A percentile compares a stretch with the other conserved stretches of the same genome.
These are phyloP conservation scores for Ceratocystis alfenasii DNA, from an alignment of 2,329 filamentous ascomycete species.

Conservation along the genomic window DNA sequence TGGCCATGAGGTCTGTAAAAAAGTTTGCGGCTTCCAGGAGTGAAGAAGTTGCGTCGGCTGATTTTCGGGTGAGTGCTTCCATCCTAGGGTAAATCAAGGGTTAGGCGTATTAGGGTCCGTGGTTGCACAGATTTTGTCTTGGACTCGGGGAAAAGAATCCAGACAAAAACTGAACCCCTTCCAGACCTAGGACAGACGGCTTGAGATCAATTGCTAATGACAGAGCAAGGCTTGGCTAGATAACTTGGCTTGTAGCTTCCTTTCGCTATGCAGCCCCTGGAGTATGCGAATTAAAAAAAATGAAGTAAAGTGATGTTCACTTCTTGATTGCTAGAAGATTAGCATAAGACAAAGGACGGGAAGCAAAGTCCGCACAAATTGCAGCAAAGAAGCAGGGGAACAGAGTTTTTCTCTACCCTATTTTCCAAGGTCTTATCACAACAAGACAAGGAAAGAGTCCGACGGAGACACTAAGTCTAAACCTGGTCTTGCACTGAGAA, in stretches of 20 bases:
- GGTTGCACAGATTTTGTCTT: not conserved
- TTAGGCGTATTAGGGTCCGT: not conserved
- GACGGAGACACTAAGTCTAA: not conserved
- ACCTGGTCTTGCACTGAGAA: not conserved
- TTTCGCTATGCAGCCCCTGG: too few relatives aligned
- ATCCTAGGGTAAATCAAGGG: not conserved
- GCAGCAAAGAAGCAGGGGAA: not conserved
- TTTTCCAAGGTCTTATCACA: not conserved
- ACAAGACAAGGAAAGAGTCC: not conserved
- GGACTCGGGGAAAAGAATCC: too few relatives aligned
- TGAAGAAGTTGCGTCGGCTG: constrained; percentile 2
- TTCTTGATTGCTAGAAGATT: not conserved
- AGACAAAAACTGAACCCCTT: too few relatives aligned
- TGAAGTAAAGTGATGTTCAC: not conserved
- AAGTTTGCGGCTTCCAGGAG: not conserved
- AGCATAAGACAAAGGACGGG: not conserved
- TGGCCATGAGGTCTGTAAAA: not conserved
- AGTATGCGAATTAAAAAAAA: not conserved
- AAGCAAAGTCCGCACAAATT: not conserved
- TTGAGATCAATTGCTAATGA: too few relatives aligned
- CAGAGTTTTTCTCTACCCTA: not conserved
- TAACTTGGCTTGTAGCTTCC: too few relatives aligned
- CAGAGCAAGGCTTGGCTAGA: too few relatives aligned
- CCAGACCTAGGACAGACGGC: too few relatives aligned
- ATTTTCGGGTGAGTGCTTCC: not conserved